Evolutionary conservation across 495 filamentous ascomycete genomes (phyloP).

Genomic region (Penicillium macrosclerotiorum): DNA sequence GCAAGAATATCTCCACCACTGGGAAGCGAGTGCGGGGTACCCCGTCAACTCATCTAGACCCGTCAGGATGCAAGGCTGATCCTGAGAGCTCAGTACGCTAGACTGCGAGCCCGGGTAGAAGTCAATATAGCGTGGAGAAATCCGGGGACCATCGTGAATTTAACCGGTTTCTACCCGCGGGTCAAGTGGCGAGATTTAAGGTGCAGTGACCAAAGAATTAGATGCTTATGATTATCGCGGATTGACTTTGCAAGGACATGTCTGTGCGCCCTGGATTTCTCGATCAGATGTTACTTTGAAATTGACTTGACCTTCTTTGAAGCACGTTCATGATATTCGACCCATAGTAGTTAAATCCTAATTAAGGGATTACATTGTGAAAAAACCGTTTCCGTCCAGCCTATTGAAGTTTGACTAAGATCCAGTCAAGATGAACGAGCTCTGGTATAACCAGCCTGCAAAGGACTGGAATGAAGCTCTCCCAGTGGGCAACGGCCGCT

Average conservation of each 20-base stretch:
- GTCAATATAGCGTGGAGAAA: background rate
- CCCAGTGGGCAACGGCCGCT: conserved; percentile 52
- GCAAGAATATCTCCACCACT: conserved; percentile 21
- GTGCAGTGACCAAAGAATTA: background rate
- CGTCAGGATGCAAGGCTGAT: background rate
- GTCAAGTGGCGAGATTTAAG: background rate
- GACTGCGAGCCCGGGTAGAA: background rate
- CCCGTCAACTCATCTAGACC: background rate
- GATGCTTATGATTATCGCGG: too few relatives aligned
- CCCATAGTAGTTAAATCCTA: too few relatives aligned
- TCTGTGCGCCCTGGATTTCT: too few relatives aligned
- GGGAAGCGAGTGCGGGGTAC: conserved; percentile 10
- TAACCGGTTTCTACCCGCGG: conserved; percentile 5
- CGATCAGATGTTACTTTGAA: too few relatives aligned
- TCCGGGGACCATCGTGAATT: background rate
- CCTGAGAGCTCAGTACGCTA: background rate
- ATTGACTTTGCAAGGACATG: too few relatives aligned
- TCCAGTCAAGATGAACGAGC: conserved; percentile 20
- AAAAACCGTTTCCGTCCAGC: too few relatives aligned
- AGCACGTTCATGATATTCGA: too few relatives aligned
- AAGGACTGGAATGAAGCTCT: conserved; percentile 27
- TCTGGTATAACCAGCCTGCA: conserved; percentile 33
- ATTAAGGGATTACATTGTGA: too few relatives aligned
- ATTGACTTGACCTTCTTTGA: too few relatives aligned
- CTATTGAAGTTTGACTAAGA: background rate